Conservation (phyloP, 371 early-diverging fungal species). For the Syncephalastrum monosporum region DNA sequence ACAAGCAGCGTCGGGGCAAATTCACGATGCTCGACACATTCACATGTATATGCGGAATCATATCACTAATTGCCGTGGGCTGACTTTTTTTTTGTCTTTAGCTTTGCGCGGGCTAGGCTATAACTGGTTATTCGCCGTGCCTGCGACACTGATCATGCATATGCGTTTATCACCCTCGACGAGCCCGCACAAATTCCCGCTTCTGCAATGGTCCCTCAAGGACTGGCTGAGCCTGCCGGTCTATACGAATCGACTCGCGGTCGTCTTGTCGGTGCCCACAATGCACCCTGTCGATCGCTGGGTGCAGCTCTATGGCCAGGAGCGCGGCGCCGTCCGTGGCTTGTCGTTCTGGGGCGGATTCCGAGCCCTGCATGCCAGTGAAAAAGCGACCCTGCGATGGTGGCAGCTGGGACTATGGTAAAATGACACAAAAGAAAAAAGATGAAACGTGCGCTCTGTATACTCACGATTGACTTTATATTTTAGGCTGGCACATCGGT, state of each 20-base stretch:
- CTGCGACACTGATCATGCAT: conserved; percentile 43
- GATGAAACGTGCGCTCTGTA: background rate
- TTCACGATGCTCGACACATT: conserved; percentile 42
- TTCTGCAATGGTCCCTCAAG: conserved; percentile 33
- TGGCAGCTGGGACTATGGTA: conserved; percentile 32
- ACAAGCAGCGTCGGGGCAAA: conserved; percentile 29
- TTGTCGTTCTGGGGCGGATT: conserved; percentile 42
- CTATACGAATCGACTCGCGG: conserved; percentile 32
- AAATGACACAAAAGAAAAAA: conserved; percentile 5
- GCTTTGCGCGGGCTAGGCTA: conserved; percentile 43
- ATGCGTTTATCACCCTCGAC: conserved; percentile 41
- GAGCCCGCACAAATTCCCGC: conserved; percentile 33
- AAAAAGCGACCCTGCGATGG: conserved; percentile 27
- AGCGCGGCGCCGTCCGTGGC: conserved; percentile 11
- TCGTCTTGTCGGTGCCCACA: conserved; percentile 25
- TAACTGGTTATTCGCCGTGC: conserved; percentile 35
- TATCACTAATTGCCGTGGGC: background rate
- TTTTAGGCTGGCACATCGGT: conserved; percentile 32
- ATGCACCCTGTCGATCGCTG: conserved; percentile 21
- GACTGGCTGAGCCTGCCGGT: conserved; percentile 43
- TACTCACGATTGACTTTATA: background rate
- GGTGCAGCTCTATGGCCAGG: conserved; percentile 25
- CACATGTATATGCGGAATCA: conserved; percentile 15
- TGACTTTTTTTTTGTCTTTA: conserved; percentile 1
- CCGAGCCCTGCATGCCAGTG: conserved; percentile 27